A percentile compares a stretch with the other conserved stretches of the same genome.
Evolutionary conservation across 2,329 filamentous ascomycete genomes (phyloP).

Genomic region (Iodosphaeria phyllophila): DNA sequence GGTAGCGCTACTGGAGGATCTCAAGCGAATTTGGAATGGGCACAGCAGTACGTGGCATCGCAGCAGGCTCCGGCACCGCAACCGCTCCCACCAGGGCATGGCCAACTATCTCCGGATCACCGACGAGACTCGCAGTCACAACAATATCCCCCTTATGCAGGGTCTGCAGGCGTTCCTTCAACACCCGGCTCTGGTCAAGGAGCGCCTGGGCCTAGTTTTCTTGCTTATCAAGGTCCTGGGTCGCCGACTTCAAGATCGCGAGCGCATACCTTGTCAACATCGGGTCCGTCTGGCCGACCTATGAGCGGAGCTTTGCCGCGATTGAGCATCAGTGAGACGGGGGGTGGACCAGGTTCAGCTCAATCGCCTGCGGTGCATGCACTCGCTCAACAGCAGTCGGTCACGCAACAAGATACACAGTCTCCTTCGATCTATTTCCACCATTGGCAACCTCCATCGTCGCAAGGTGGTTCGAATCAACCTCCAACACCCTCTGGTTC

Average conservation of each 20-base stretch:
- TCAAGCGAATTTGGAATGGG: conserved; percentile 45
- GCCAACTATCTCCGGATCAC: conserved; percentile 32
- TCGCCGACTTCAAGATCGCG: conserved; percentile 31
- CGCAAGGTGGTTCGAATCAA: conserved; percentile 43
- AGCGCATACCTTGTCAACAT: conserved; percentile 27
- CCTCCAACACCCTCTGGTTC: conserved; percentile 60
- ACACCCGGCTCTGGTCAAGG: conserved; percentile 22
- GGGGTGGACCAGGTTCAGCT: conserved; percentile 15
- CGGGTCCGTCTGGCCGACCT: conserved; percentile 18
- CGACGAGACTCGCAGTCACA: conserved; percentile 32
- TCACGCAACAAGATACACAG: conserved; percentile 40
- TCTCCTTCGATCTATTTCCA: conserved; percentile 77
- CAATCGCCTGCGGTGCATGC: conserved; percentile 22
- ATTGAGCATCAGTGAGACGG: conserved; percentile 24
- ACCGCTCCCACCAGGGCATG: conserved; percentile 25
- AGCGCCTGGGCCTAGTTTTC: conserved; percentile 20
- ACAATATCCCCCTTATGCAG: conserved; percentile 21
- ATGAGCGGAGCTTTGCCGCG: conserved; percentile 20
- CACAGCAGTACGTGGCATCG: conserved; percentile 42
- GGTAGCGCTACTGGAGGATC: conserved; percentile 43
- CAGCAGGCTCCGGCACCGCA: background rate
- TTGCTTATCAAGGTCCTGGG: conserved; percentile 21
- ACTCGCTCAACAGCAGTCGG: conserved; percentile 32
- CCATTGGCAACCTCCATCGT: conserved; percentile 72
- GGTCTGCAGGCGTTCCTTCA: conserved; percentile 20